Percentiles rank a stretch among this genome's conserved stretches.
These are phyloP conservation scores for Leptomonas seymouri DNA, from an alignment of 208 protist genomes.

Conservation along the genomic window DNA sequence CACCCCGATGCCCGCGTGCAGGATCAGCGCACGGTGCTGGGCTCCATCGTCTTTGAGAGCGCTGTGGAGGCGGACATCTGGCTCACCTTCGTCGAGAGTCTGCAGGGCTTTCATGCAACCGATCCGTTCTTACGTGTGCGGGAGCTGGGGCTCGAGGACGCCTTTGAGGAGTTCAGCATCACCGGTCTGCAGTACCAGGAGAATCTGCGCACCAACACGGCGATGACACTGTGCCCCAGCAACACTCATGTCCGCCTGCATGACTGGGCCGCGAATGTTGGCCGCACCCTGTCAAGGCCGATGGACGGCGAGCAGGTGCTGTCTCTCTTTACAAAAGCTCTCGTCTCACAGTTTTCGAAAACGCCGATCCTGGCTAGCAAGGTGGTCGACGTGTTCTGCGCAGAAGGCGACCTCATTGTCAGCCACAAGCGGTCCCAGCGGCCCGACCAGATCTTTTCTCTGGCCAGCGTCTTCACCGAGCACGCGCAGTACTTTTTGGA, in stretches of 20 bases:
- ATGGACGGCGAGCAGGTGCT: constrained; percentile 50
- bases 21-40: constrained; percentile 58
- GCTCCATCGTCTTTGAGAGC: constrained; percentile 70
- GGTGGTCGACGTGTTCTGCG: constrained; percentile 78
- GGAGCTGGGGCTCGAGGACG: constrained; percentile 68
- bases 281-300: constrained; percentile 28
- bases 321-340: constrained; percentile 71
- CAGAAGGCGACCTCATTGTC: constrained; percentile 80
- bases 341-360: constrained; percentile 80
- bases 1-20: constrained; percentile 63
- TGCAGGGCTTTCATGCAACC: constrained; percentile 31
- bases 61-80: constrained; percentile 77
- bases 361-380: constrained; percentile 69
- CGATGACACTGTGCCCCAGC: constrained; percentile 51
- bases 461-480: constrained; percentile 77
- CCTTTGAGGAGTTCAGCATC: constrained; percentile 85
- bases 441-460: constrained; percentile 63
- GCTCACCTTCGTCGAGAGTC: constrained; percentile 64
- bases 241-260: constrained; percentile 46
- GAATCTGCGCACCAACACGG: constrained; percentile 59
- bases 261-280: constrained; percentile 63
- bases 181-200: constrained; percentile 79
- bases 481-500: constrained; percentile 73
- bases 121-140: constrained; percentile 53
- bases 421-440: constrained; percentile 51